Conservation (phyloP, 2,329 filamentous ascomycete genomes). For the Phoma sp. region DNA sequence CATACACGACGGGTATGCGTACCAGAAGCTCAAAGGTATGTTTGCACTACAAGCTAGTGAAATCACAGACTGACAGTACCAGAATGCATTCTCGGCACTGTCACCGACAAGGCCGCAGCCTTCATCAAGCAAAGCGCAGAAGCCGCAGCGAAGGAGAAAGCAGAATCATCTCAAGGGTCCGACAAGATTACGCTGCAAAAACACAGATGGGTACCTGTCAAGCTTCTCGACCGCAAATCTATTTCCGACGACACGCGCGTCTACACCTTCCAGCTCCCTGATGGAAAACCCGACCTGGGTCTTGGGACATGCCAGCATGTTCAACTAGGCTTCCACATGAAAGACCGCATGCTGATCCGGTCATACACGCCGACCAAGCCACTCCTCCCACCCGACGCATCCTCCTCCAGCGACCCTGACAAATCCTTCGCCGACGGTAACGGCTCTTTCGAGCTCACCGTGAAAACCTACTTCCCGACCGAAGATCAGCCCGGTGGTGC, state of each 20-base stretch:
- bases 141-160: conserved; percentile 48
- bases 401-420: neutral
- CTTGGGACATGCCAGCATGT: conserved; percentile 60
- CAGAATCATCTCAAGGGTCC: conserved; percentile 31
- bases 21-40: conserved; percentile 55
- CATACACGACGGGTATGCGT: conserved; percentile 60
- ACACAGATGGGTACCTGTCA: conserved; percentile 56
- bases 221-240: conserved; percentile 45
- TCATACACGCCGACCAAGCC: conserved; percentile 60
- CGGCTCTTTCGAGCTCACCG: conserved; percentile 30
- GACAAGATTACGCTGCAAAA: conserved; percentile 49
- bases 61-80: neutral
- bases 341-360: conserved; percentile 58
- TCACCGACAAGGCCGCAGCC: conserved; percentile 57
- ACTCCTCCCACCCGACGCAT: conserved; percentile 6
- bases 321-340: conserved; percentile 60
- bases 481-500: conserved; percentile 59
- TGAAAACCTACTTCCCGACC: conserved; percentile 60
- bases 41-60: no score
- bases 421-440: conserved; percentile 17
- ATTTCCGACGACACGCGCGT: conserved; percentile 54
- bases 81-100: conserved; percentile 58
- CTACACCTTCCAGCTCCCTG: conserved; percentile 57
- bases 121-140: conserved; percentile 56
- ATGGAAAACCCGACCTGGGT: conserved; percentile 51